Evolutionary conservation across 257 asterid species (phyloP), one percentile per base, ranked within the genome.

Genomic region (Solanum neorickii): DNA sequence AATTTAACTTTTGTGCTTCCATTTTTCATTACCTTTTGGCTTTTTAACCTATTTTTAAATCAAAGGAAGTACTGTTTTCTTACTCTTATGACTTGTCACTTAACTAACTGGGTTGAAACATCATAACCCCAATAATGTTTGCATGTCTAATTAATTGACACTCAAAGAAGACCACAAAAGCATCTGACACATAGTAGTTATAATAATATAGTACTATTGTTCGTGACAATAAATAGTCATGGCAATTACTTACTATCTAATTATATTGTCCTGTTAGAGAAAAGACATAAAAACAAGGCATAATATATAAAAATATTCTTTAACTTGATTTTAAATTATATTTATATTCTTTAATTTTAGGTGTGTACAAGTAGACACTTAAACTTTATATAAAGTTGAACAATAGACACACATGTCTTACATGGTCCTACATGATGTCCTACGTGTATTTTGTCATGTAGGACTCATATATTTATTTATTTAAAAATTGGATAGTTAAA

Each of bases 311-410:
- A 33, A 4, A 33, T 33, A 3, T 4, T 0, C 1, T 33, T 33
- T 4, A 33, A 33, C 0, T 33, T 0, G 0, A 1, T 1, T 4
- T 33, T 4, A 33, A 3, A 33, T 33, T 0, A 33, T 33, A 33
- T 33, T 33, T 33, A 33, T 33, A 1, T 0, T 0, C 0, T 33
- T 33, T 0, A 33, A 33, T 0, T 33, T 33, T 33, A 1, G 1
- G 5, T 3, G 5, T 33, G 5, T 1, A 33, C 1, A 33, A 33
- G 6, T 33, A 33, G 1, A 33, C 1, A 33, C 1, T 33, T 3
- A 4, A 33, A 33, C 1, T 1, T 33, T 33, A 3, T 33, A 33
- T 33, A 33, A 33, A 33, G 5, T 33, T 33, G 35, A 33, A 33
- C 5, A 33, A 33, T 33, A 3, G 5, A 33, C 35, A 4, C 35